Evolutionary conservation across 2,329 filamentous ascomycete genomes (phyloP), one percentile per base, ranked within the genome.

Genomic region (Esteya vermicola): DNA sequence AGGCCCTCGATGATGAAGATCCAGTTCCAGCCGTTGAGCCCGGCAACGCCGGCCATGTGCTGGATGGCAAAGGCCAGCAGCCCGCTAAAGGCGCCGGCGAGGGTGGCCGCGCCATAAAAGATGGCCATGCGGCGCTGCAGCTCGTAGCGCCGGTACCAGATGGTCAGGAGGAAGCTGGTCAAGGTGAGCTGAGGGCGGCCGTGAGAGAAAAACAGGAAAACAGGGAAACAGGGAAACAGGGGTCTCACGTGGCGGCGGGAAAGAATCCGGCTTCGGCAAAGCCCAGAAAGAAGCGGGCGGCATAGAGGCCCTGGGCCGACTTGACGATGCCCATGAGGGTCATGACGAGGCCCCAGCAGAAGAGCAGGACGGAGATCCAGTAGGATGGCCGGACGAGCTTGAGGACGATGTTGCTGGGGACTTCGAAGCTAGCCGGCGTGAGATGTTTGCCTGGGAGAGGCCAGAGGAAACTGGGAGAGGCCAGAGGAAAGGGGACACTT

Each of bases 221-320:
- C n/a, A n/a, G n/a, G n/a, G n/a, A n/a, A n/a, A n/a, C n/a, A n/a
- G n/a, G n/a, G n/a, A n/a, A n/a, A n/a, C n/a, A n/a, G n/a, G n/a
- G n/a, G n/a, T n/a, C n/a, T n/a, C 13, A 26, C 25, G 25, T 36
- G 0, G 63, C 64, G 0, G 65, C 65, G 0, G 67, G 66, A 36
- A 70, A 70, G 47, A 66, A 70, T 0, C 65, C 67, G 0, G 70
- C 68, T 46, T 72, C 68, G 18, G 54, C 55, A 14, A 66, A 57
- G 6, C 64, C 63, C 2, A 68, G 54, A 23, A 70, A 61, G 51
- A 72, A 68, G 0, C 68, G 56, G 21, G 63, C 60, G 0, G 57
- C 59, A 3, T 70, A 50, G 0, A 72, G 52, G n/a, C 60, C 25
- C 25, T 13, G 25, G 25, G 67, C 70, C 8, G 49, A 59, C 6